phyloP scores from a whole-genome alignment of 768 basidiomycete genomes.

The Suillus fuscotomentosus region DNA sequence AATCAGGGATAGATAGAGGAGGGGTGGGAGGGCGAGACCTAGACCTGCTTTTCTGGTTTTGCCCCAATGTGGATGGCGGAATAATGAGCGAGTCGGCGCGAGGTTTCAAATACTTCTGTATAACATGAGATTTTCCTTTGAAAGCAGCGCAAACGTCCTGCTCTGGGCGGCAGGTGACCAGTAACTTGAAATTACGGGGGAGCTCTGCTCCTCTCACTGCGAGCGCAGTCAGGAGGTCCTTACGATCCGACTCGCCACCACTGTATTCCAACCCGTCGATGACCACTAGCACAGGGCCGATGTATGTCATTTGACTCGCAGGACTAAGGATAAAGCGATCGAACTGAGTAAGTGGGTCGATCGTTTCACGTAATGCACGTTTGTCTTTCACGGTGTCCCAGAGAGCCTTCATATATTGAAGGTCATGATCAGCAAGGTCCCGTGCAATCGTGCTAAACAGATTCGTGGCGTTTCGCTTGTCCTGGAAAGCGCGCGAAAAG shows the following conservation, averaged over 20 bases:
- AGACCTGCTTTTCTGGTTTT: background rate
- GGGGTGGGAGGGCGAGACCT: background rate
- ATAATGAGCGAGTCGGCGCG: background rate
- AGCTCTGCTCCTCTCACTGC: slow-evolving; percentile 9
- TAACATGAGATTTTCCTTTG: slow-evolving; percentile 4
- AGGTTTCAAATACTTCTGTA: slow-evolving; percentile 1
- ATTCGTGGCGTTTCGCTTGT: slow-evolving; percentile 19
- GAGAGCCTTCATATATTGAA: slow-evolving; percentile 20
- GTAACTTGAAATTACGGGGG: slow-evolving; percentile 23
- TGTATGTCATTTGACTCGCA: slow-evolving; percentile 15
- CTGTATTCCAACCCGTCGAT: slow-evolving; percentile 36
- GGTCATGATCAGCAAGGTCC: slow-evolving; percentile 32
- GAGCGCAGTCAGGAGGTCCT: slow-evolving; percentile 21
- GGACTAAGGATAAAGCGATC: slow-evolving; percentile 28
- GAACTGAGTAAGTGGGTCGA: slow-evolving; percentile 24
- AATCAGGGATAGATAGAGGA: background rate
- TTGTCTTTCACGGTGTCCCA: slow-evolving; percentile 16
- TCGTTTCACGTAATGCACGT: slow-evolving; percentile 21
- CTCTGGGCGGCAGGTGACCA: slow-evolving; percentile 28
- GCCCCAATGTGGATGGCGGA: background rate
- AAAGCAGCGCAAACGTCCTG: slow-evolving; percentile 14
- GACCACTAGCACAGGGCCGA: slow-evolving; percentile 33
- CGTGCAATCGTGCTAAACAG: slow-evolving; percentile 34
- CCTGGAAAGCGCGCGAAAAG: slow-evolving; percentile 19
- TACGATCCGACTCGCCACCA: slow-evolving; percentile 15